These are phyloP conservation scores for Ballota nigra DNA, from an alignment of 257 asterid species.

Conservation along the genomic window DNA sequence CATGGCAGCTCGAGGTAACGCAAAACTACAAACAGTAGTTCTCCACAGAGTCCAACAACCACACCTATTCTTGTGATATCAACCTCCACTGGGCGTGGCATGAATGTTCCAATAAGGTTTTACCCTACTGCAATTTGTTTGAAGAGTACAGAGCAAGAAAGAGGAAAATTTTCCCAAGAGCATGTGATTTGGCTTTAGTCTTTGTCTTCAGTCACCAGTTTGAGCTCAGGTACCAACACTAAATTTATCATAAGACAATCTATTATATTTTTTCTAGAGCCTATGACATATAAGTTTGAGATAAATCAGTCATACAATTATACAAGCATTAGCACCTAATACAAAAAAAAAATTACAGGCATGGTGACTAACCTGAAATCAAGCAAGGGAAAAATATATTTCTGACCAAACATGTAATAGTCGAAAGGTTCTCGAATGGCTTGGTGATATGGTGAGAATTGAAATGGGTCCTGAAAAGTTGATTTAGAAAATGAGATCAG, in stretches of 20 bases:
- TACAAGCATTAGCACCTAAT: background rate
- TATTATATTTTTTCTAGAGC: constrained; percentile 2
- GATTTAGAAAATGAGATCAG: constrained; percentile 16
- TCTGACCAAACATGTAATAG: constrained; percentile 79
- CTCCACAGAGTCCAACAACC: background rate
- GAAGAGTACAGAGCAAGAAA: background rate
- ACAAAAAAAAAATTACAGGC: constrained; percentile 8
- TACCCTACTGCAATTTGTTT: background rate
- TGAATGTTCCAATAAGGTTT: background rate
- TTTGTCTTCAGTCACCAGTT: background rate
- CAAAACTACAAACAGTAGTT: constrained; percentile 7
- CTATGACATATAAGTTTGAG: background rate
- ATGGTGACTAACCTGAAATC: constrained; percentile 66
- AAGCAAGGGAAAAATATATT: constrained; percentile 62
- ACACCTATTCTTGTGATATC: constrained; percentile 1
- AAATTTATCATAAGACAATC: background rate
- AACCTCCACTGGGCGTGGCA: background rate
- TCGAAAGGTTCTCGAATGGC: constrained; percentile 94
- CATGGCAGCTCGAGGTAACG: constrained; percentile 1
- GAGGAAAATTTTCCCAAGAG: background rate
- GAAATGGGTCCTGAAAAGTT: constrained; percentile 71
- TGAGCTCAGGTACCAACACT: background rate
- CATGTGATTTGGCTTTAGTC: background rate
- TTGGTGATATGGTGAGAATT: constrained; percentile 64
- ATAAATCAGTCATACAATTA: background rate